phyloP scores from a whole-genome alignment of 1,284 basidiomycete genomes.

The Mycocalia duriaeana region DNA sequence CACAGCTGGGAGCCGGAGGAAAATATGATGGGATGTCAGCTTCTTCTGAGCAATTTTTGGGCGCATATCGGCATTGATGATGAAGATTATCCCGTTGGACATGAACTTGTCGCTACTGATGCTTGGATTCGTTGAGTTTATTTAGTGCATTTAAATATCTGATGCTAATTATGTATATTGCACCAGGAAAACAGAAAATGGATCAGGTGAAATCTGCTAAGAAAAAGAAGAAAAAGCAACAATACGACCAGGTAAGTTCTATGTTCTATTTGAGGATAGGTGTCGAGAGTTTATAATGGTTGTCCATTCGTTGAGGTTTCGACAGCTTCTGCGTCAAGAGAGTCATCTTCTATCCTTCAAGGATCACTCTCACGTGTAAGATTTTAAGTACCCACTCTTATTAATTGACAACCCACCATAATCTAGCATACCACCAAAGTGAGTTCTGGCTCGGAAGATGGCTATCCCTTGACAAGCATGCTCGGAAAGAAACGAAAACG shows the following conservation, averaged over 20 bases:
- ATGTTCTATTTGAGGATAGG: no score
- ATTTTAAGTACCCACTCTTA: no score
- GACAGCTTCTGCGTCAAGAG: no score
- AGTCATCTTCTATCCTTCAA: no score
- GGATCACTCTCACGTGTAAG: no score
- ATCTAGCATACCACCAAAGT: no score
- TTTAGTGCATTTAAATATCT: no score
- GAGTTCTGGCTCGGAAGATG: no score
- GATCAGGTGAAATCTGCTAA: constrained; percentile 35
- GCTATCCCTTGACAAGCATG: no score
- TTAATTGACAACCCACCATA: no score
- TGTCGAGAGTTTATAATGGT: no score
- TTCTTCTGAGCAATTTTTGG: constrained; percentile 61
- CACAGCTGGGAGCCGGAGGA: constrained; percentile 61
- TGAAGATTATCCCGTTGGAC: constrained; percentile 43
- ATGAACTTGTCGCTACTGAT: constrained; percentile 32
- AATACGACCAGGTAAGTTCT: constrained; percentile 14
- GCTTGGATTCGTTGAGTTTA: constrained; percentile 50
- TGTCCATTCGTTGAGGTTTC: no score
- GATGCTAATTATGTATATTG: not conserved
- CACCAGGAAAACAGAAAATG: constrained; percentile 15
- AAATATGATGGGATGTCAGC: constrained; percentile 49
- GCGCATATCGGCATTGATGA: constrained; percentile 51
- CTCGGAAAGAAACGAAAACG: constrained; percentile 11
- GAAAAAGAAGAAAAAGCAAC: constrained; percentile 12